Conservation (phyloP, 1,139 yeast genomes). For the Saccharomyces hybrid region DNA sequence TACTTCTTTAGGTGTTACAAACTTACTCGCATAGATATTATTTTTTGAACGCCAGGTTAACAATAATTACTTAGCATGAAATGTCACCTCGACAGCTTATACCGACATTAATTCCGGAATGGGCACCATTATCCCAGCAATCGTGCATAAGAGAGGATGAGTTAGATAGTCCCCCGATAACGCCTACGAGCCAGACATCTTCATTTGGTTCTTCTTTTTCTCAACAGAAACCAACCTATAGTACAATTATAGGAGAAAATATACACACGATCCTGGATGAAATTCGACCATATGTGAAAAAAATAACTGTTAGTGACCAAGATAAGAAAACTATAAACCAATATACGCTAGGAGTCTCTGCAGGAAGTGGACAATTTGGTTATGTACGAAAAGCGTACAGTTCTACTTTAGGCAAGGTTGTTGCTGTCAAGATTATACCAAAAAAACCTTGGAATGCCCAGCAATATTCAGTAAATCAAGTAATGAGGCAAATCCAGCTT, state of each 20-base stretch:
- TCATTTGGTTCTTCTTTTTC: constrained; percentile 7
- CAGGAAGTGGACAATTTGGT: constrained; percentile 41
- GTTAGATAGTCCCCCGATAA: background rate
- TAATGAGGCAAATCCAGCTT: constrained; percentile 23
- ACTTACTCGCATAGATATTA: background rate
- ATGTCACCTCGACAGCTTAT: background rate
- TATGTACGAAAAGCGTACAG: constrained; percentile 33
- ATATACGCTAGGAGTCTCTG: constrained; percentile 17
- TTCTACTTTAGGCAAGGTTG: constrained; percentile 6
- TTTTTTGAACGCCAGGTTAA: background rate
- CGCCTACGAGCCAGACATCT: constrained; percentile 4
- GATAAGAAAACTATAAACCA: constrained; percentile 12
- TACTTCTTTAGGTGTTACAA: background rate
- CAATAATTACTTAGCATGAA: background rate
- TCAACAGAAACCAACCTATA: constrained; percentile 9
- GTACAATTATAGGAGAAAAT: constrained; percentile 11
- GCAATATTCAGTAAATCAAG: constrained; percentile 29
- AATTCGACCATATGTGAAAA: constrained; percentile 8
- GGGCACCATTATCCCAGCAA: background rate
- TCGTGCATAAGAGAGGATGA: background rate
- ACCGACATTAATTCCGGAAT: background rate
- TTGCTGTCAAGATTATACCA: constrained; percentile 27
- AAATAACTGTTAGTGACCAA: constrained; percentile 4
- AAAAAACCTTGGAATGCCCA: constrained; percentile 22
- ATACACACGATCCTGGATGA: constrained; percentile 4